phyloP scores from a whole-genome alignment of 306 rosid species.

The Pyrus betulifolia region DNA sequence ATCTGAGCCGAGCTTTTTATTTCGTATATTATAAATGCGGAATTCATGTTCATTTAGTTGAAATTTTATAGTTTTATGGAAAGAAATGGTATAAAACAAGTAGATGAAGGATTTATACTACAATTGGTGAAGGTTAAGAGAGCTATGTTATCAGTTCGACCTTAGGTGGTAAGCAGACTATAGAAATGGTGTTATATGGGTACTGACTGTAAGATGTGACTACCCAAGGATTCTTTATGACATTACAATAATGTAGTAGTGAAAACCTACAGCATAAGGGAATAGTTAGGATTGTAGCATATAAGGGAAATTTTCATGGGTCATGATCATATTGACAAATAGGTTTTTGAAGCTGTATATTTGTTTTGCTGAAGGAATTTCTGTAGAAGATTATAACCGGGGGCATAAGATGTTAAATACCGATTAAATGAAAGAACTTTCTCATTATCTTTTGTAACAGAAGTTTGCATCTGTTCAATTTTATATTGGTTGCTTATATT shows the following conservation, averaged over 20 bases:
- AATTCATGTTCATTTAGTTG: background rate
- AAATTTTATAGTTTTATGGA: background rate
- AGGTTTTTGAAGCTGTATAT: background rate
- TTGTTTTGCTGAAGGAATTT: background rate
- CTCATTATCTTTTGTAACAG: background rate
- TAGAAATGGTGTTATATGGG: background rate
- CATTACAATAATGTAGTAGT: background rate
- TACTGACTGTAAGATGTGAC: too few species aligned
- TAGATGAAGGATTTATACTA: background rate
- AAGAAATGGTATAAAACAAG: background rate
- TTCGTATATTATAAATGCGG: background rate
- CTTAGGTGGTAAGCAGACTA: background rate
- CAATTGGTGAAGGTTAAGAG: background rate
- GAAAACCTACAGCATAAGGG: background rate
- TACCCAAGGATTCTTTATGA: background rate
- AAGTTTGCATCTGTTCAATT: background rate
- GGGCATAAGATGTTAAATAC: background rate
- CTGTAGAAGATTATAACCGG: background rate
- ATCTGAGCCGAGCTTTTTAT: background rate
- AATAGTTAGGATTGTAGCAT: background rate
- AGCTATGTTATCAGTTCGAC: background rate
- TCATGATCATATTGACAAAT: background rate
- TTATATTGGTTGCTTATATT: slow-evolving; percentile 12
- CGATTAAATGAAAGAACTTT: background rate
- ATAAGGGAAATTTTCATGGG: background rate